Base-by-base conservation (phyloP, 768 basidiomycete genomes). In the Tricholoma sp. region DNA sequence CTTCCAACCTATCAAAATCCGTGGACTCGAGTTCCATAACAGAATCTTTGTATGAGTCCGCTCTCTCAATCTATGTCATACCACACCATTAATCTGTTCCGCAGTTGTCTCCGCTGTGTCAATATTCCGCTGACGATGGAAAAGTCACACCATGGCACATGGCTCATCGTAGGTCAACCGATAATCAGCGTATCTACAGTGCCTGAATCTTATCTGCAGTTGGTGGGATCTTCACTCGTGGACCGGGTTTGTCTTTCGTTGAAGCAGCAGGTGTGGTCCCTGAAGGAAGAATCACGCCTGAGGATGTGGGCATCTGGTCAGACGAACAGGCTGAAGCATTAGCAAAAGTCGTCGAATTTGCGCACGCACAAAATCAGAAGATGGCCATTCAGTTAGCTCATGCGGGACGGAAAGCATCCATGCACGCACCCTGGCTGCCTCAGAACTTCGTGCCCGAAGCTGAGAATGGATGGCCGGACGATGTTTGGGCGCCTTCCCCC, bases 341-440 rank as follows among this genome's bases (percentile, higher is more conserved):
- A 41, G 72, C 76, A 56, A 67, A 78, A 36, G 74, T 91, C 60
- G 80, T 84, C 63, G 80, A 85, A 56, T 88, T 89, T 53, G 85
- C 85, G n/a, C 85, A 88, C 64, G 80, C 83, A 0, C 85, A 86
- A 61, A 80, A 76, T 48, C 82, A 86, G 64, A 83, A 84, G 50
- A 79, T 91, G 18, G 89, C 75, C 8, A 84, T 91, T 54, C 91
- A 92, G 60, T 78, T 91, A 15, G 84, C 79, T 0, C 89, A 92
- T 59, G 86, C 88, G 0, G 89, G 90, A 0, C 76, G 89, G n/a
- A 91, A 91, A 66, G 87, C 81, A 0, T 84, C 82, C 8, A 83
- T 77, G 0, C 67, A 80, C 15, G 78, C 83, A 0, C 85, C 87
- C 0, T 91, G 86, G 85, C 87, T 32, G 53, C 70, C 31, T 58